Conservation (phyloP, 345 rosid species). For the Adansonia digitata region DNA sequence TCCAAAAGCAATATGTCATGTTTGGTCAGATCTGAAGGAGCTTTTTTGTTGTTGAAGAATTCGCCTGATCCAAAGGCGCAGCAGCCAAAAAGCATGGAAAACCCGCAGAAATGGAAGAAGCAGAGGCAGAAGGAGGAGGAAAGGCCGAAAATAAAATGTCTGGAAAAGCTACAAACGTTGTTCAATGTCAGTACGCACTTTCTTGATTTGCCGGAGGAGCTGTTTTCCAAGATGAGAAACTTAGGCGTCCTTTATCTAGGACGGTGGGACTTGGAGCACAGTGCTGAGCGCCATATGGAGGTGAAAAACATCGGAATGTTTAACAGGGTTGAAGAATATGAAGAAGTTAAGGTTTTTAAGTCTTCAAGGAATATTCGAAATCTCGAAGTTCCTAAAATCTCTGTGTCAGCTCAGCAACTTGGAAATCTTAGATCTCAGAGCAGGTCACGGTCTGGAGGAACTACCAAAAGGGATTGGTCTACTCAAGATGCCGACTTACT, state of each 20-base stretch:
- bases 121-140: not conserved
- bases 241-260: conserved; percentile 41
- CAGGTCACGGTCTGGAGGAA: conserved; percentile 43
- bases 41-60: not conserved
- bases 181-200: conserved; percentile 45
- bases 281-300: conserved; percentile 38
- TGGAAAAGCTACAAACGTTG: conserved; percentile 25
- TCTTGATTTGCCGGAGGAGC: conserved; percentile 34
- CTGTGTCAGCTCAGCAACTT: conserved; percentile 27
- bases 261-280: conserved; percentile 39
- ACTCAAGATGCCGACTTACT: conserved; percentile 36
- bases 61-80: too few relatives aligned
- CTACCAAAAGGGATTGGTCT: conserved; percentile 41
- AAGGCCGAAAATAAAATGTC: not conserved
- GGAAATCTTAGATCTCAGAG: conserved; percentile 51
- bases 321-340: conserved; percentile 27
- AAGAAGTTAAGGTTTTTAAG: conserved; percentile 34
- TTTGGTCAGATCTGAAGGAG: conserved; percentile 23
- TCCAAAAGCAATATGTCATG: conserved; percentile 19
- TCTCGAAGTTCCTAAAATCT: conserved; percentile 26
- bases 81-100: not conserved
- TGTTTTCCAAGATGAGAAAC: conserved; percentile 27
- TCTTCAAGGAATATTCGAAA: conserved; percentile 55
- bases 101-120: not conserved
- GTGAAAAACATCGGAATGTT: conserved; percentile 28